phyloP scores from a whole-genome alignment of 495 filamentous ascomycete species.

The Tetracladium setigerum region DNA sequence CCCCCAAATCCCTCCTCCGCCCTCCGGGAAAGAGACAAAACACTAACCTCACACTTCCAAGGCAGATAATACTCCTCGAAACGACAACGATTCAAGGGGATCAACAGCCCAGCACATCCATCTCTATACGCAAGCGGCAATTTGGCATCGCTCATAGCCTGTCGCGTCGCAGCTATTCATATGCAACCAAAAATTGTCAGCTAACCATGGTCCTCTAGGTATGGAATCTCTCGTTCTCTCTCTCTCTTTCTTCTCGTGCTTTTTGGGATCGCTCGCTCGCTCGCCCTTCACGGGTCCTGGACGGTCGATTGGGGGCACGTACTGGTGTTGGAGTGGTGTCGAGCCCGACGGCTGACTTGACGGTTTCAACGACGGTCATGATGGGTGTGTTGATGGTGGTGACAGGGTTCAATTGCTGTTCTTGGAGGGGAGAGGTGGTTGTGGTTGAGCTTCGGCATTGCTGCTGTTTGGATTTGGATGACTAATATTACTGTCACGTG shows the following conservation, averaged over 20 bases:
- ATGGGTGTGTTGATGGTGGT: conserved; percentile 8
- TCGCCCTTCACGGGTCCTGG: not conserved
- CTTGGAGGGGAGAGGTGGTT: not conserved
- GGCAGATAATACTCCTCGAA: conserved; percentile 87
- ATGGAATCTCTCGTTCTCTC: not conserved
- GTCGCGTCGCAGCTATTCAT: conserved; percentile 69
- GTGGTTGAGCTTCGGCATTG: not conserved
- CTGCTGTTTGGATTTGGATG: not conserved
- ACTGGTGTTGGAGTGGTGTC: conserved; percentile 24
- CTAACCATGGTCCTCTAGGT: too few species aligned
- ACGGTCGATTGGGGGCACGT: conserved; percentile 13
- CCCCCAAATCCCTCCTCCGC: not conserved
- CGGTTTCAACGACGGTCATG: conserved; percentile 38
- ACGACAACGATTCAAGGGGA: conserved; percentile 92
- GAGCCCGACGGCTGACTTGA: conserved; percentile 47
- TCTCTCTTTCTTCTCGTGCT: not conserved
- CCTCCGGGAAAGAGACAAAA: not conserved
- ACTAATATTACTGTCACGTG: too few species aligned
- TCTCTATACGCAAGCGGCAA: conserved; percentile 89
- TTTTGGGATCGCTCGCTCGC: not conserved
- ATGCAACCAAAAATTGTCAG: conserved; percentile 13
- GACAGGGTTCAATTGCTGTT: not conserved
- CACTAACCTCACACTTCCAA: conserved; percentile 92
- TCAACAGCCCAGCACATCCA: conserved; percentile 86
- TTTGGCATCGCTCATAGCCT: conserved; percentile 87